Evolutionary conservation across 140 eudicot species (phyloP), one percentile per base, ranked within the genome.

Genomic region (Senecio squalidus): DNA sequence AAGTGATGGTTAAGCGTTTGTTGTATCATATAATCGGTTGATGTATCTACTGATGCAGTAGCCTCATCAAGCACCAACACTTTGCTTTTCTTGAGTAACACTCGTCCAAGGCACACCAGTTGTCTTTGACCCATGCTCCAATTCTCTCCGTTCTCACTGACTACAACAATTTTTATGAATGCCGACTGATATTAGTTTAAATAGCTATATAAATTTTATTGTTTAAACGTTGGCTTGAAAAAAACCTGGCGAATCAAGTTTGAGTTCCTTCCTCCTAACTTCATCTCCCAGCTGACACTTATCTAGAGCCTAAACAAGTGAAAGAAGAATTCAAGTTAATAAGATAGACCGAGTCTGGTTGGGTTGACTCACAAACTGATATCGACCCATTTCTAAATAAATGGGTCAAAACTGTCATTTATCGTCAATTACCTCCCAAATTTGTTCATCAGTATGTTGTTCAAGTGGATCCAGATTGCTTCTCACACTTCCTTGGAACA

Each of bases 61-160:
- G 84, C 80, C 47, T 78, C 84, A 47, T 78, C 84, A n/a, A 78
- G 81, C 24, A 79, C 72, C 69, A 79, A 58, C 20, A 79, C 52
- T 55, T 61, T 75, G 56, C 58, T 75, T 57, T 65, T 75, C 69
- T 67, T 79, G 6, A 79, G 70, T 6, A 79, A 59, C 27, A 75
- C 82, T 0, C 82, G 66, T 2, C 82, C 85, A 0, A 79, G 69
- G n/a, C 85, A 79, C 4, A 79, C 68, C 54, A 79, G 50, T 55
- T 79, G 85, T 60, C 78, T 30, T 56, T 79, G 78, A 27, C 85
- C 85, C 78, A 75, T 52, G 43, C 85, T 75, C 85, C 85, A 79
- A 20, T 79, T 75, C 60, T 75, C 81, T 14, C 85, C 82, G 8
- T 75, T 67, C 39, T 79, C 82, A 15, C 30, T 20, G 22, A 79